These are phyloP conservation scores for Phialophora macrospora DNA, from an alignment of 2,329 filamentous ascomycete species.

Conservation along the genomic window DNA sequence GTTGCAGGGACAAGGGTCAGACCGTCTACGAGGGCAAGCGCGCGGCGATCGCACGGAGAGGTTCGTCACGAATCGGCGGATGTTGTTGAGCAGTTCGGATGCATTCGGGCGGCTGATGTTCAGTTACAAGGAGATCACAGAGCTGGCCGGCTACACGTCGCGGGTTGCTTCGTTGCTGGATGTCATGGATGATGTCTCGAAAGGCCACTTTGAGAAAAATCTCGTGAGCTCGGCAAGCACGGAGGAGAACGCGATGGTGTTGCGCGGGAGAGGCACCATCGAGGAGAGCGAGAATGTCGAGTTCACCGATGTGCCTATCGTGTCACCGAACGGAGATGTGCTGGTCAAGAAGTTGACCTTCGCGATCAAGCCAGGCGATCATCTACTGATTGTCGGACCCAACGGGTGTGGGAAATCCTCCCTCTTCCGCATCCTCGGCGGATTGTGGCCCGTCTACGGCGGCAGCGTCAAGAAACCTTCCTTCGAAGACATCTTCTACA, in stretches of 20 bases:
- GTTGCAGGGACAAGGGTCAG: constrained; percentile 48
- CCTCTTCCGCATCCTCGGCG: constrained; percentile 93
- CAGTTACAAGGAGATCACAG: constrained; percentile 95
- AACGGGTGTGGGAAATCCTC: constrained; percentile 98
- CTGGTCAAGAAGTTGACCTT: constrained; percentile 86
- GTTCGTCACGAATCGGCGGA: constrained; percentile 91
- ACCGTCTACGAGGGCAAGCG: background rate
- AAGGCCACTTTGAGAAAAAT: constrained; percentile 93
- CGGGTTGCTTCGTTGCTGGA: constrained; percentile 87
- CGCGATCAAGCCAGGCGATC: constrained; percentile 81
- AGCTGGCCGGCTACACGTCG: constrained; percentile 92
- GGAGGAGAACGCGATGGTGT: constrained; percentile 79
- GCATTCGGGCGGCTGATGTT: constrained; percentile 97
- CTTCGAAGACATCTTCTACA: constrained; percentile 95
- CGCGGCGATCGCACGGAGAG: constrained; percentile 62
- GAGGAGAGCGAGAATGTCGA: constrained; percentile 82
- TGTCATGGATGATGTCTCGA: constrained; percentile 91
- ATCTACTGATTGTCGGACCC: constrained; percentile 91
- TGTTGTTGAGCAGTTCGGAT: constrained; percentile 91
- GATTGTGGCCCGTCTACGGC: constrained; percentile 96
- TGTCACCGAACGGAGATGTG: constrained; percentile 94
- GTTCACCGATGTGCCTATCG: constrained; percentile 89
- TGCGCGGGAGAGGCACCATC: constrained; percentile 79
- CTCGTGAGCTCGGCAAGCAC: constrained; percentile 86
- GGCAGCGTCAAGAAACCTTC: constrained; percentile 90